Percentiles rank a stretch among this genome's conserved stretches.
Evolutionary conservation across 495 filamentous ascomycete genomes (phyloP).

Genomic region (Elasticomyces elasticus): DNA sequence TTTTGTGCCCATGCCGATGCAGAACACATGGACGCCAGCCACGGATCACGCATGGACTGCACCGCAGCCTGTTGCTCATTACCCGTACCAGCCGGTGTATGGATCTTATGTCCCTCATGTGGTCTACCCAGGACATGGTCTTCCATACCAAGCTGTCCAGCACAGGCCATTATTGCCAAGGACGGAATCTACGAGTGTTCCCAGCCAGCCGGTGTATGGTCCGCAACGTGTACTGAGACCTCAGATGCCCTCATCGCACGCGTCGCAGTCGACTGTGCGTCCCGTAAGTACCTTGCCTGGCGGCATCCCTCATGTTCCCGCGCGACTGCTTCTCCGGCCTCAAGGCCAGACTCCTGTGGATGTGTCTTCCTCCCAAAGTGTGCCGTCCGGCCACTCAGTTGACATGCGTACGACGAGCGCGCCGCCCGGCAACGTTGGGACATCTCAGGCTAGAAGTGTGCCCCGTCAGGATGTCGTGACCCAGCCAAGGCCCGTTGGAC

Average conservation of each 20-base stretch:
- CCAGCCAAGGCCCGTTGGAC: conserved; percentile 1
- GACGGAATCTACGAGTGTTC: conserved; percentile 3
- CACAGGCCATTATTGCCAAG: conserved; percentile 14
- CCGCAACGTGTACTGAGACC: conserved; percentile 6
- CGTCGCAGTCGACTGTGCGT: not conserved
- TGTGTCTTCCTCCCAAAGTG: not conserved
- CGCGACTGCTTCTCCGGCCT: not conserved
- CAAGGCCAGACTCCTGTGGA: not conserved
- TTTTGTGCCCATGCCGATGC: not conserved
- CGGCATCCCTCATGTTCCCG: not conserved
- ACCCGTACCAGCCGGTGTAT: not conserved
- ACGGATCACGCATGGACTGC: not conserved
- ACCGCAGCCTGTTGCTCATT: not conserved
- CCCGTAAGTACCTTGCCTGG: conserved; percentile 16
- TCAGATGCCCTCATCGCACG: conserved; percentile 4
- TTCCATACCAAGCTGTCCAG: not conserved
- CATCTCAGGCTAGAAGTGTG: not conserved
- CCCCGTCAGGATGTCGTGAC: not conserved
- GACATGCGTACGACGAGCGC: not conserved
- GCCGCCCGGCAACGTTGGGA: not conserved
- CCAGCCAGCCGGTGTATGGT: conserved; percentile 5
- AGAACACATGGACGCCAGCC: not conserved
- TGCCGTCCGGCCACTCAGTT: not conserved
- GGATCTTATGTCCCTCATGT: not conserved
- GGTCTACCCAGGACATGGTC: not conserved